Base-by-base conservation (phyloP, 345 rosid species). In the Populus alba region DNA sequence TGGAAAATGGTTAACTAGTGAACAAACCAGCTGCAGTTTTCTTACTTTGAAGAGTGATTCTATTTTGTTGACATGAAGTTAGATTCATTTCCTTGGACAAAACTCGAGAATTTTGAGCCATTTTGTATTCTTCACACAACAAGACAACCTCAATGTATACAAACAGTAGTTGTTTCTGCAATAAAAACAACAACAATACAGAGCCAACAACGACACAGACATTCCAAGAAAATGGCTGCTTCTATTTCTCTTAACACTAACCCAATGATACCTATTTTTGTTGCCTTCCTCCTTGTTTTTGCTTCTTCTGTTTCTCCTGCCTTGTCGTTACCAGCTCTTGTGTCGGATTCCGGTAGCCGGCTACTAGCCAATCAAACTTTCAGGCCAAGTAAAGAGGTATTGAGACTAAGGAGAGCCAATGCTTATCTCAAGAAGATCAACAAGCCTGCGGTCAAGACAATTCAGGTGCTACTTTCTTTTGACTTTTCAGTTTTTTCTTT, bases 191-290 rank as follows among this genome's bases (percentile, higher is more conserved):
- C 90, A 83, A 35, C 90, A 83, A 47, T 77, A 53, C 74, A 72
- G 72, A 75, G 61, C 84, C 79, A 79, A 85, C 90, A 82, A 61
- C 88, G 82, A 61, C 80, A 38, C 73, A 72, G 23, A 85, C 80
- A 86, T 89, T 86, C 91, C 87, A 71, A 85, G 77, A 77, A 82
- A 70, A 93, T 89, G 93, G 91, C 85, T 79, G 77, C 87, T 86
- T 84, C 85, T 81, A 68, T 80, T 72, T 73, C 88, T 71, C 67
- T 61, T 76, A 38, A 31, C 69, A 45, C 11, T 38, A 84, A 77
- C 70, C 22, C 78, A 13, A 74, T 87, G 80, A 73, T 84, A 78
- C 86, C 84, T 70, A 72, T 87, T 84, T 87, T 88, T 83, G 86
- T 91, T 84, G 65, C 72, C 75, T 80, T 86, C 74, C 84, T 93